Evolutionary conservation across 2,329 filamentous ascomycete species (phyloP).

Genomic region (Arthrobotrys entomopaga): DNA sequence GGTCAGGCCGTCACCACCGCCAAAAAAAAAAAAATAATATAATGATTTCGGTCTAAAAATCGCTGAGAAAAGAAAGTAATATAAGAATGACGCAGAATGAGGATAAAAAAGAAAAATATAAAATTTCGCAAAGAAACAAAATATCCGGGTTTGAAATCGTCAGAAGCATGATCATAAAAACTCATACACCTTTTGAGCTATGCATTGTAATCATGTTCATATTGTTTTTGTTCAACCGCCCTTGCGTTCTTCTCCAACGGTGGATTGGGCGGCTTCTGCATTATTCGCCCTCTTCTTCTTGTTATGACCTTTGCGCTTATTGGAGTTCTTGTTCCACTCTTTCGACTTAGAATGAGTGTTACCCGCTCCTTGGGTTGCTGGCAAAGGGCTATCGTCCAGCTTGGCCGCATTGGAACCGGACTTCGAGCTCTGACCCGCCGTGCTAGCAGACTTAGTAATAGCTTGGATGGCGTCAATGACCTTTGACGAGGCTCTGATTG

Average conservation of each 20-base stretch:
- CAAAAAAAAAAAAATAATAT: slow-evolving; percentile 32
- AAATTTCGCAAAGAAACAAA: slow-evolving; percentile 11
- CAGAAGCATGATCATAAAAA: slow-evolving; percentile 55
- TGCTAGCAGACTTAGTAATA: slow-evolving; percentile 51
- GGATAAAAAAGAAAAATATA: too few relatives aligned
- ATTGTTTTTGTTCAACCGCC: slow-evolving; percentile 31
- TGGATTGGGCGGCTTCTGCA: slow-evolving; percentile 16
- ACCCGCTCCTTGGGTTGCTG: slow-evolving; percentile 33
- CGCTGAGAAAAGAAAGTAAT: slow-evolving; percentile 31
- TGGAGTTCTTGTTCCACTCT: slow-evolving; percentile 52
- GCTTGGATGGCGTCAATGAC: slow-evolving; percentile 42
- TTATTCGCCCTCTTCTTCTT: slow-evolving; percentile 51
- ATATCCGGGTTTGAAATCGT: slow-evolving; percentile 46
- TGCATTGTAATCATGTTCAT: slow-evolving; percentile 51
- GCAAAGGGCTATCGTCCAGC: slow-evolving; percentile 41
- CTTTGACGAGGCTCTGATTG: slow-evolving; percentile 35
- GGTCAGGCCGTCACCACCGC: slow-evolving; percentile 11
- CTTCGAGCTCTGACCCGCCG: slow-evolving; percentile 40
- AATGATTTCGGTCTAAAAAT: slow-evolving; percentile 41
- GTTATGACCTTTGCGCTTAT: slow-evolving; percentile 45
- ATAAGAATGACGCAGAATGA: slow-evolving; percentile 21
- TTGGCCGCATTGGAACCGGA: slow-evolving; percentile 23
- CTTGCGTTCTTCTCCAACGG: slow-evolving; percentile 42
- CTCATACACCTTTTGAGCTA: slow-evolving; percentile 52
- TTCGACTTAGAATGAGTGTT: slow-evolving; percentile 52